These are phyloP conservation scores for Bathelium albidoporum DNA, from an alignment of 495 filamentous ascomycete species.

Conservation along the genomic window DNA sequence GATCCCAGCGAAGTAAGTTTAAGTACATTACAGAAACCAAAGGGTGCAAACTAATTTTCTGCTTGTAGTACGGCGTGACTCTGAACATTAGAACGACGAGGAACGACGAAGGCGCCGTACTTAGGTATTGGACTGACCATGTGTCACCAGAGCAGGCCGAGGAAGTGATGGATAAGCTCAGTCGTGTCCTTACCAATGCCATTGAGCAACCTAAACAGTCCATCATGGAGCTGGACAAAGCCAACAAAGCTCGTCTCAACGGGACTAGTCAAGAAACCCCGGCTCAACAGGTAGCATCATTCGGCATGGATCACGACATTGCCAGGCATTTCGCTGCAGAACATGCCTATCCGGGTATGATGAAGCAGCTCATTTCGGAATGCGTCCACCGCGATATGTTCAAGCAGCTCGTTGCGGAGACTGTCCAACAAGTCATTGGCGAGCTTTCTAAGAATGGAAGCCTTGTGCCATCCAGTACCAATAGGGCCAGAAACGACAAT, in stretches of 20 bases:
- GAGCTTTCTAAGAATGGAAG: background rate
- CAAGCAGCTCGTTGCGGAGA: background rate
- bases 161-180: constrained; percentile 3
- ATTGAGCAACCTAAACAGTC: background rate
- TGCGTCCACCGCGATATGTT: constrained; percentile 4
- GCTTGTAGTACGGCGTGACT: constrained; percentile 15
- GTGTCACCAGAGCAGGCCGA: constrained; percentile 15
- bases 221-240: background rate
- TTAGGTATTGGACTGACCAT: constrained; percentile 19
- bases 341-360: background rate
- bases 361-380: constrained; percentile 1
- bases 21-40: background rate
- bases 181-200: background rate
- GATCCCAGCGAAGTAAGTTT: constrained; percentile 18
- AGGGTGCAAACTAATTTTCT: background rate
- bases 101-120: constrained; percentile 16
- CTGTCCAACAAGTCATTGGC: background rate
- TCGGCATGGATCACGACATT: background rate
- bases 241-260: background rate
- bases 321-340: background rate
- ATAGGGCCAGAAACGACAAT: background rate
- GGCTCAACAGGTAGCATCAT: background rate
- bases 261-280: background rate
- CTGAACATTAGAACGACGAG: constrained; percentile 19
- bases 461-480: background rate